These are phyloP conservation scores for Aspergillus hiratsukae DNA, from an alignment of 2,329 filamentous ascomycete species.

Conservation along the genomic window DNA sequence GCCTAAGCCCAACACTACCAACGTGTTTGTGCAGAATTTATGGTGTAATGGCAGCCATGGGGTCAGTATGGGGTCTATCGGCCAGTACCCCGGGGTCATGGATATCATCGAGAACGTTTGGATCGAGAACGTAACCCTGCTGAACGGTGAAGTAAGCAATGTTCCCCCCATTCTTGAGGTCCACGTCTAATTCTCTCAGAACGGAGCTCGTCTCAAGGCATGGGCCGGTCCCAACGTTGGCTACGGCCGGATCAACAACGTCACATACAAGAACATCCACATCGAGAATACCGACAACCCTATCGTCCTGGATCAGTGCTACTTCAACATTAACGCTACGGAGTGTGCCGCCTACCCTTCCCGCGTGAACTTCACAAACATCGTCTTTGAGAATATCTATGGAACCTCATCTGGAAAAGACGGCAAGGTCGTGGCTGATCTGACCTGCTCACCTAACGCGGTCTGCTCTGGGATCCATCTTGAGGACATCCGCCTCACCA, in stretches of 20 bases:
- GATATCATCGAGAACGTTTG: constrained; percentile 55
- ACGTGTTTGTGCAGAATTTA: constrained; percentile 56
- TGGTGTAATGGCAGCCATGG: constrained; percentile 59
- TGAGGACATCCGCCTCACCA: constrained; percentile 52
- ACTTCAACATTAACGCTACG: constrained; percentile 53
- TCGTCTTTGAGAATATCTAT: constrained; percentile 56
- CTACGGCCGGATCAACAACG: constrained; percentile 58
- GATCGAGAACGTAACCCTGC: constrained; percentile 56
- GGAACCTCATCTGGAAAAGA: constrained; percentile 55
- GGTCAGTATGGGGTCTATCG: constrained; percentile 57
- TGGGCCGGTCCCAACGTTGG: constrained; percentile 57
- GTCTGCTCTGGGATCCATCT: constrained; percentile 55
- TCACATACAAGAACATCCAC: constrained; percentile 60
- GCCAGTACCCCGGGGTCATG: constrained; percentile 53
- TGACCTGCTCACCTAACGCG: constrained; percentile 55
- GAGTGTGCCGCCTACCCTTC: constrained; percentile 53
- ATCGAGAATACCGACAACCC: constrained; percentile 56
- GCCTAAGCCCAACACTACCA: constrained; percentile 56
- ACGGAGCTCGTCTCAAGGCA: constrained; percentile 57
- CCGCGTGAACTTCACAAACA: constrained; percentile 55
- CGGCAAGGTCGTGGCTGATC: constrained; percentile 50
- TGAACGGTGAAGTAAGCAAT: constrained; percentile 42
- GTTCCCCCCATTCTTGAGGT: not conserved
- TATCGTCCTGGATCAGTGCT: constrained; percentile 58
- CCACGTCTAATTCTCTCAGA: constrained; percentile 34